Percentiles rank a stretch among this genome's conserved stretches.
Evolutionary conservation across 345 rosid genomes (phyloP).

Genomic region (Carallia brachiata): DNA sequence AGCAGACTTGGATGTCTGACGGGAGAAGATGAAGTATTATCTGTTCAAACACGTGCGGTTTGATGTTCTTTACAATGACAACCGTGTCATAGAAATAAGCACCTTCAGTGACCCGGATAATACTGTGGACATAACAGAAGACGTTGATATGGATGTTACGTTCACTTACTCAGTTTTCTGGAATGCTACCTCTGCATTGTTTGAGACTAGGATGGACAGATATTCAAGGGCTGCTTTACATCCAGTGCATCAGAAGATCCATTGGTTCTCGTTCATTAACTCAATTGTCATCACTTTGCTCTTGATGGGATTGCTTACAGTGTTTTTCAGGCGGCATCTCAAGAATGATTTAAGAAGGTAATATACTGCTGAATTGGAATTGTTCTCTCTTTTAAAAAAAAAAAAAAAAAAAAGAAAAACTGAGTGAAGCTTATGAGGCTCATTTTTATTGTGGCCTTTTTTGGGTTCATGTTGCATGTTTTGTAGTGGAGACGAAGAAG

Average conservation of each 20-base stretch:
- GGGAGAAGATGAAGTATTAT: conserved; percentile 44
- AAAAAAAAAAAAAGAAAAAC: not conserved
- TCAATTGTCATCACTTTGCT: conserved; percentile 48
- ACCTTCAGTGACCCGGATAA: conserved; percentile 64
- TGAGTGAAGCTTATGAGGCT: not conserved
- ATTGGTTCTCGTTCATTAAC: conserved; percentile 70
- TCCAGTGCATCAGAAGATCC: conserved; percentile 54
- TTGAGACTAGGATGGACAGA: conserved; percentile 58
- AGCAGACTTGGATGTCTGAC: conserved; percentile 29
- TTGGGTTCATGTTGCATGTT: conserved; percentile 31
- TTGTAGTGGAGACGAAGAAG: conserved; percentile 70
- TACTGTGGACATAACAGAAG: conserved; percentile 64
- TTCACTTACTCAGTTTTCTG: conserved; percentile 78
- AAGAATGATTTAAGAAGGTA: conserved; percentile 73
- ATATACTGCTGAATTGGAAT: conserved; percentile 11
- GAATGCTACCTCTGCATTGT: conserved; percentile 53
- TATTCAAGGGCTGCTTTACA: conserved; percentile 51
- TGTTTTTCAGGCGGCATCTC: conserved; percentile 57
- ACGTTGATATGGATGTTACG: conserved; percentile 50
- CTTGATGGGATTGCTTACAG: conserved; percentile 51
- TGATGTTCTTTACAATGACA: conserved; percentile 56
- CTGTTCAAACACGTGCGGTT: conserved; percentile 68
- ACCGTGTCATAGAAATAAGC: conserved; percentile 50
- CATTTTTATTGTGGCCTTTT: conserved; percentile 8
- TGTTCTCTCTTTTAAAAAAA: not conserved